These are phyloP conservation scores for Arachnopeziza araneosa DNA, from an alignment of 2,329 filamentous ascomycete species.

Conservation along the genomic window DNA sequence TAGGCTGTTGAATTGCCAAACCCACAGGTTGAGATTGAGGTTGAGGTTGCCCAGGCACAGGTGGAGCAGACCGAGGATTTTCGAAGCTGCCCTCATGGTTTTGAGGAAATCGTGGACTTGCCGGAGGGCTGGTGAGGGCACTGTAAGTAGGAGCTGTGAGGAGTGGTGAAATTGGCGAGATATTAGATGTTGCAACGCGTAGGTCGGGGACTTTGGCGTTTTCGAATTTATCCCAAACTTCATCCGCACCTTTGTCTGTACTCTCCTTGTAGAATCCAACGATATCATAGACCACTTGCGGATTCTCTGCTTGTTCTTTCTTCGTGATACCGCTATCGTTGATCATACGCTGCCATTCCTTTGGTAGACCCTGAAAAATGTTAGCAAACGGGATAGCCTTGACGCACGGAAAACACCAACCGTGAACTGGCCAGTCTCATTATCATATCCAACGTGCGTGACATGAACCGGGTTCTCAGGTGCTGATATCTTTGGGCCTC, in stretches of 20 bases:
- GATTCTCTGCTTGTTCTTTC: constrained; percentile 92
- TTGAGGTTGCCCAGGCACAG: constrained; percentile 50
- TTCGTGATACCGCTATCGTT: constrained; percentile 95
- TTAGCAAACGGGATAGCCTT: constrained; percentile 25
- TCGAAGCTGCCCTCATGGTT: constrained; percentile 94
- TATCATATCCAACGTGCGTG: constrained; percentile 96
- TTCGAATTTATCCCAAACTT: constrained; percentile 95
- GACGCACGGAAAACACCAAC: constrained; percentile 40
- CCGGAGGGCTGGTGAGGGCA: constrained; percentile 68
- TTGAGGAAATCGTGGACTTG: constrained; percentile 80
- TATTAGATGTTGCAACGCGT: constrained; percentile 35
- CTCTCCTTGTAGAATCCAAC: constrained; percentile 97
- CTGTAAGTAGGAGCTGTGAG: constrained; percentile 52
- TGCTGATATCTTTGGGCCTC: constrained; percentile 91
- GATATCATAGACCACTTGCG: constrained; percentile 92
- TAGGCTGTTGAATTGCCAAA: constrained; percentile 36
- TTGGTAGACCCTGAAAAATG: constrained; percentile 70
- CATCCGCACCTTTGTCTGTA: constrained; percentile 65
- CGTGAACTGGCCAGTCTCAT: constrained; percentile 92
- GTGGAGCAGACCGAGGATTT: constrained; percentile 89
- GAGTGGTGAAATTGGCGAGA: constrained; percentile 30
- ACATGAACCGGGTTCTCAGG: constrained; percentile 97
- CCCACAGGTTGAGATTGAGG: constrained; percentile 8
- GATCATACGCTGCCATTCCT: constrained; percentile 95
- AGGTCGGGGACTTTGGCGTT: constrained; percentile 61